Conservation (phyloP, 2,329 filamentous ascomycete genomes). For the Fusarium poae region DNA sequence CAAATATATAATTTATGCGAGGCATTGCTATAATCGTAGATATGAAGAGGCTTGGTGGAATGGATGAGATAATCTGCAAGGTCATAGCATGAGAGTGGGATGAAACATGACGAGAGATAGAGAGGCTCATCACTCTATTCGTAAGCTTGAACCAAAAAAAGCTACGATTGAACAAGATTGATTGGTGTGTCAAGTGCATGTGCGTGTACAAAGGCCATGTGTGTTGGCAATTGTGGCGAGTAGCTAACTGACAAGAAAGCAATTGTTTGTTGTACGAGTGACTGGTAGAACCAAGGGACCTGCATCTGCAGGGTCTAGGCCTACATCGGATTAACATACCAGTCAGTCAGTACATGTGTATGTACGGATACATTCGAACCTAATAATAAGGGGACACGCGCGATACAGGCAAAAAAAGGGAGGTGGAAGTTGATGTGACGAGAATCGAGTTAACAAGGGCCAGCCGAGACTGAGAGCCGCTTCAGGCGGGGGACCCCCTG, state of each 20-base stretch:
- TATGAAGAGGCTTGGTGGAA: constrained; percentile 3
- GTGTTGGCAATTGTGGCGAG: constrained; percentile 35
- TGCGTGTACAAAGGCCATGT: constrained; percentile 25
- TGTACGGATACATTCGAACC: background rate
- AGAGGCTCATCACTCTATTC: constrained; percentile 7
- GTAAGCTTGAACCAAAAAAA: constrained; percentile 15
- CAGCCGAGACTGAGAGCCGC: constrained; percentile 27
- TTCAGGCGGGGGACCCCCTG: constrained; percentile 38
- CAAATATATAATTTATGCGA: constrained; percentile 2
- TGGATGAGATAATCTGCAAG: background rate
- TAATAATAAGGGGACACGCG: constrained; percentile 22
- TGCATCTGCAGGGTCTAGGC: constrained; percentile 16
- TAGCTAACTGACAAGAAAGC: constrained; percentile 1
- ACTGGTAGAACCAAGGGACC: constrained; percentile 8
- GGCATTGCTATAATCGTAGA: constrained; percentile 1
- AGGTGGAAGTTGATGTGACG: constrained; percentile 40
- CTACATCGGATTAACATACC: background rate
- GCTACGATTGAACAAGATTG: constrained; percentile 1
- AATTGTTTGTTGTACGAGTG: constrained; percentile 2
- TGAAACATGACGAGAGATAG: background rate
- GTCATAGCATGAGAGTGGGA: constrained; percentile 6
- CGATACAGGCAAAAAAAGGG: constrained; percentile 40
- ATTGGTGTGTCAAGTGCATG: constrained; percentile 26
- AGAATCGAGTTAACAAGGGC: constrained; percentile 25
- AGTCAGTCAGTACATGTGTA: background rate